Conservation (phyloP, 2,329 filamentous ascomycete species). For the Xylariaceae sp. region DNA sequence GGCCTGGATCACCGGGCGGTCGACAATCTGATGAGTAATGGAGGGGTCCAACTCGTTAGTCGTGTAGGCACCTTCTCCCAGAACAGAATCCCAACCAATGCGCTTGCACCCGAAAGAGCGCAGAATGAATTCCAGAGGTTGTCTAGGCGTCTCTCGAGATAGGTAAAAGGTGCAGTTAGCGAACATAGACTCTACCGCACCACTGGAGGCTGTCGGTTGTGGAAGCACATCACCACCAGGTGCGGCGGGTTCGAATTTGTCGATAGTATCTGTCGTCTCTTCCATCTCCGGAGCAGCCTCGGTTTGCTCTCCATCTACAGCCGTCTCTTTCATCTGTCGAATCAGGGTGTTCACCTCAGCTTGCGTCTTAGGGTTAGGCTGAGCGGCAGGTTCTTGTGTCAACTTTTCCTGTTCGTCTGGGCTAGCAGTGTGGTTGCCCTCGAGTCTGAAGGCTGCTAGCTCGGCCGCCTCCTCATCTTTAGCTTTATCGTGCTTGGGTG, state of each 20-base stretch:
- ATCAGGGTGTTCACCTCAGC: conserved; percentile 66
- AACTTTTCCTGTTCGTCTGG: conserved; percentile 51
- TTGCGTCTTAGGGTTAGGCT: conserved; percentile 59
- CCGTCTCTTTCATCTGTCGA: conserved; percentile 59
- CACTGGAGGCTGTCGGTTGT: conserved; percentile 67
- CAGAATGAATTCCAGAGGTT: conserved; percentile 87
- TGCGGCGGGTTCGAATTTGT: conserved; percentile 85
- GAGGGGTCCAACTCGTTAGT: conserved; percentile 79
- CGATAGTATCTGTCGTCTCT: conserved; percentile 62
- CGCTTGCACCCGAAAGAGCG: conserved; percentile 93
- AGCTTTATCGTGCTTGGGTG: conserved; percentile 82
- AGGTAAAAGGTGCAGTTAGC: conserved; percentile 87
- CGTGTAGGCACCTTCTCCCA: conserved; percentile 90
- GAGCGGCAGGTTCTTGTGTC: conserved; percentile 45
- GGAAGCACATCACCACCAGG: conserved; percentile 80
- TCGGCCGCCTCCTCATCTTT: conserved; percentile 90
- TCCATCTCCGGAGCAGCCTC: conserved; percentile 40
- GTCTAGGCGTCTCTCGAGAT: conserved; percentile 86
- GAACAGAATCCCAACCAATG: conserved; percentile 87
- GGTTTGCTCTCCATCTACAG: conserved; percentile 40
- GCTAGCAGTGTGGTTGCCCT: conserved; percentile 62
- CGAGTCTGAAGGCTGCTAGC: conserved; percentile 84
- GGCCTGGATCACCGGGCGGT: conserved; percentile 73
- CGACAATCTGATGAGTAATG: conserved; percentile 96
- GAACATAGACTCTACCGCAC: conserved; percentile 72